phyloP scores from a whole-genome alignment of 2,329 filamentous ascomycete species.

The Talaromyces pinophilus region DNA sequence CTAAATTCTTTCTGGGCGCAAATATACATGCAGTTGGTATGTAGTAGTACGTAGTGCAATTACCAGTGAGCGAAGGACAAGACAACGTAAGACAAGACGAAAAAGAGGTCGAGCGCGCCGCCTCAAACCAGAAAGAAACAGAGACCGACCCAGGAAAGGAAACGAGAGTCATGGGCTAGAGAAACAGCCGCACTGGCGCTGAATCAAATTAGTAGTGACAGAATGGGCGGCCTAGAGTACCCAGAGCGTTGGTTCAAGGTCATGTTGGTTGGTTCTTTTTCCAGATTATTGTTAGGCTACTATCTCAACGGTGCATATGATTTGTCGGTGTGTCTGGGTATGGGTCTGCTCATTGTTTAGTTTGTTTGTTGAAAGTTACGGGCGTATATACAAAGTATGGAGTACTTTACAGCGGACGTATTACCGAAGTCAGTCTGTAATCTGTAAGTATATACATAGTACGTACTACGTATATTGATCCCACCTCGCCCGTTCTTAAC shows the following conservation, averaged over 20 bases:
- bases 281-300: background rate
- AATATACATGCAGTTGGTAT: constrained; percentile 4
- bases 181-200: constrained; percentile 16
- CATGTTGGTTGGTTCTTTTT: constrained; percentile 10
- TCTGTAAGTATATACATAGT: background rate
- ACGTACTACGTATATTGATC: background rate
- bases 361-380: constrained; percentile 4
- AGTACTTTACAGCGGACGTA: background rate
- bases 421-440: background rate
- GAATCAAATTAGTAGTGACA: constrained; percentile 16
- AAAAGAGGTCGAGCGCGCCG: background rate
- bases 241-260: constrained; percentile 15
- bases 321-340: background rate
- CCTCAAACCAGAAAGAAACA: background rate
- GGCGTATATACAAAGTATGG: constrained; percentile 2
- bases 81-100: background rate
- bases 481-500: background rate
- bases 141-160: background rate
- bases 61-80: background rate
- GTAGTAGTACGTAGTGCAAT: background rate
- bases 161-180: constrained; percentile 5
- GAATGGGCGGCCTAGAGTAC: constrained; percentile 11
- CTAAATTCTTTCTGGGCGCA: constrained; percentile 20
- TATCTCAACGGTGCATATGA: background rate
- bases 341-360: constrained; percentile 4